Evolutionary conservation across 768 basidiomycete species (phyloP), one percentile per base, ranked within the genome.

Genomic region (Boletellus ananas): DNA sequence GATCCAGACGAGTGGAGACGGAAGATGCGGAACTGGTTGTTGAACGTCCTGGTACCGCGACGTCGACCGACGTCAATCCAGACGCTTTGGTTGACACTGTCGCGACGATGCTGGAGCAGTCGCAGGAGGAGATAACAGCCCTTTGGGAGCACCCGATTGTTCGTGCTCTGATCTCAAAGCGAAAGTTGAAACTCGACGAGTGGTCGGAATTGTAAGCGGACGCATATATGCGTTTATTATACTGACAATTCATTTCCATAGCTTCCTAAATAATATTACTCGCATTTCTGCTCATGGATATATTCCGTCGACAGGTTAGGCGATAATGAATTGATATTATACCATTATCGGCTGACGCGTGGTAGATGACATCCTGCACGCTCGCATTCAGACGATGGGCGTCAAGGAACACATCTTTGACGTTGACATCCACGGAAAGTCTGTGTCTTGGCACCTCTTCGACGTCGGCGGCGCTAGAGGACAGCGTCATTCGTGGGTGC

Each of bases 361-460:
- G 8, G 20, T 52, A 89, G 90, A 92, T 65, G 90, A 93, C 61
- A 90, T 93, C 49, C 74, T 93, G 16, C 88, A 90, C 61, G 89
- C 88, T n/a, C 85, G 90, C 33, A 86, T 93, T 46, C 91, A 91
- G 62, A 93, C 90, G 7, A 90, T 93, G 84, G 90, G 90, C 1
- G 85, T 93, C 4, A 79, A 87, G 0, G 90, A 92, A 65, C 89
- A 92, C 57, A 73, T 83, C 27, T 92, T 92, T 58, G 87, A 89
- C 47, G 84, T 92, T 20, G 81, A 84, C 41, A 80, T 90, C 36
- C 85, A 88, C 55, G 87, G 88, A 13, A 90, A 85, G 63, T 70
- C 74, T 23, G 85, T 89, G 12, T 82, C 84, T 13, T 87, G 84
- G 84, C 81, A 84, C 61, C 71, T 87, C 14, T 86, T 72, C 70